phyloP scores from a whole-genome alignment of 305 asterid species.

The Nicotiana rustica region DNA sequence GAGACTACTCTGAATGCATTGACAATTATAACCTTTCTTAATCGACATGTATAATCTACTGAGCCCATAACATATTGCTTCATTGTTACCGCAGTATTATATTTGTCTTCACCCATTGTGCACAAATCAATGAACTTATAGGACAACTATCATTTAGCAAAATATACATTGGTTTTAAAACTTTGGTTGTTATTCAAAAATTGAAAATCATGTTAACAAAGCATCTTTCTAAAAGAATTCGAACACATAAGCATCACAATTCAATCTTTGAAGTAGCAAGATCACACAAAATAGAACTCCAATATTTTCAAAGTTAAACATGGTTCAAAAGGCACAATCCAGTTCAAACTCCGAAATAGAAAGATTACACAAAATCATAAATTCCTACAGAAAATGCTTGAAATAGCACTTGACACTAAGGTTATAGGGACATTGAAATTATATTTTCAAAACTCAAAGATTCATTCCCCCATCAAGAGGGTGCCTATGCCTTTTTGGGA shows the following conservation, averaged over 20 bases:
- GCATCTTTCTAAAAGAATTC: not conserved
- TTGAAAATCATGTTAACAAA: not conserved
- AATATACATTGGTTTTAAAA: too few species aligned
- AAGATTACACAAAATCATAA: not conserved
- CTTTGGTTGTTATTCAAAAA: not conserved
- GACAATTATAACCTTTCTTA: not conserved
- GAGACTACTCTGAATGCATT: not conserved
- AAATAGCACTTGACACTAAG: not conserved
- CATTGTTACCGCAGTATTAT: not conserved
- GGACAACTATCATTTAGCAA: not conserved
- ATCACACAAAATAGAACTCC: not conserved
- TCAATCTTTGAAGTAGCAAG: not conserved
- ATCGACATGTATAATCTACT: not conserved
- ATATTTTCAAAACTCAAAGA: not conserved
- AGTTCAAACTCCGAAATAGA: not conserved
- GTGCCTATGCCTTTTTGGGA: conserved; percentile 45
- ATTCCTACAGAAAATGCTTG: conserved; percentile 9
- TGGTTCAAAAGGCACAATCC: not conserved
- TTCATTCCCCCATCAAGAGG: conserved; percentile 10
- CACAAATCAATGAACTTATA: not conserved
- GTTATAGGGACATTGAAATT: not conserved
- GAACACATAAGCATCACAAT: not conserved
- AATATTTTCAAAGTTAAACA: not conserved
- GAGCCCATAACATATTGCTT: not conserved
- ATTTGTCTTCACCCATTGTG: not conserved